Conservation (phyloP, 768 basidiomycete species). For the Amanita thiersii region DNA sequence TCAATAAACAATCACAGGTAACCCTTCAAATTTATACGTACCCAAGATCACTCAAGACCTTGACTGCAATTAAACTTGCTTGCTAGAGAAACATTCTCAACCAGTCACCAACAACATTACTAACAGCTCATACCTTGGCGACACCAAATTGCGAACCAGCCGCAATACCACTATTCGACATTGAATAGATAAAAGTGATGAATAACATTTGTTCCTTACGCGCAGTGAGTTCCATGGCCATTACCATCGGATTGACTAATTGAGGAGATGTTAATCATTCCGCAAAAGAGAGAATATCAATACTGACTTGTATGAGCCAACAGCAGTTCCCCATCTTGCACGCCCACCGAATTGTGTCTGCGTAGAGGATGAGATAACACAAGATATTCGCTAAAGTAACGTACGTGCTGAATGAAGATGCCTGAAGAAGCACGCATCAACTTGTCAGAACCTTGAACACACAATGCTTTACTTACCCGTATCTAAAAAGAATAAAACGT, state of each 20-base stretch:
- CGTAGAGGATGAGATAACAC: neutral
- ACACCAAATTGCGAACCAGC: slow-evolving; percentile 12
- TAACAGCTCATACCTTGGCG: slow-evolving; percentile 8
- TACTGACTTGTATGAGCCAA: slow-evolving; percentile 18
- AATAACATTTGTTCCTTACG: neutral
- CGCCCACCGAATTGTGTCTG: slow-evolving; percentile 33
- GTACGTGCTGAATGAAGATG: slow-evolving; percentile 17
- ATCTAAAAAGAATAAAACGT: slow-evolving; percentile 13
- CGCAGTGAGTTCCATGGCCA: slow-evolving; percentile 6
- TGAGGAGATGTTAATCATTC: neutral
- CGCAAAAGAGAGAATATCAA: slow-evolving; percentile 3
- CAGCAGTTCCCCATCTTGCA: slow-evolving; percentile 30
- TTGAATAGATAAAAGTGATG: neutral
- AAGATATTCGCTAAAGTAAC: no score
- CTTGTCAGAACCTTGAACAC: slow-evolving; percentile 1
- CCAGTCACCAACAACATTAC: neutral
- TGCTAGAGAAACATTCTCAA: slow-evolving; percentile 16
- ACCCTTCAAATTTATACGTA: slow-evolving; percentile 9
- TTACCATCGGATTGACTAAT: slow-evolving; percentile 8
- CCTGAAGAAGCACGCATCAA: slow-evolving; percentile 10
- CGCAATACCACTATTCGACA: slow-evolving; percentile 11
- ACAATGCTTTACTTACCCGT: slow-evolving; percentile 17
- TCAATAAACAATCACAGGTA: neutral
- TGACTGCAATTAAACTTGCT: slow-evolving; percentile 30
- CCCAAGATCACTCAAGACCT: slow-evolving; percentile 31